phyloP scores from a whole-genome alignment of 768 basidiomycete species.

The Podaxis sp. region DNA sequence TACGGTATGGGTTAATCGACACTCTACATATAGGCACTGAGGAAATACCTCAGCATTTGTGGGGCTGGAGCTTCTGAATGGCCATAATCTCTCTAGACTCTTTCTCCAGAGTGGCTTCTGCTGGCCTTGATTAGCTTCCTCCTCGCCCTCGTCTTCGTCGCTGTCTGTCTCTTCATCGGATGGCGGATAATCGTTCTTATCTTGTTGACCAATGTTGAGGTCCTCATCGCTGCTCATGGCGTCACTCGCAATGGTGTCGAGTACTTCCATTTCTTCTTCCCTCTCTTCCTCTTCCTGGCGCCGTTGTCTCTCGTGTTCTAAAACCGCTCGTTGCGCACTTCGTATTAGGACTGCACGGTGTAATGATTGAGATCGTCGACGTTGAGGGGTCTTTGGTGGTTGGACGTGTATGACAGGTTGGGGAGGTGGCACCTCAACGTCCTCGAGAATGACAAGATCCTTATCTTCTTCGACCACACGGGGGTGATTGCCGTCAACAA shows the following conservation, averaged over 20 bases:
- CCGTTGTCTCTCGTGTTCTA: slow-evolving; percentile 49
- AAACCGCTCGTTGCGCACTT: slow-evolving; percentile 61
- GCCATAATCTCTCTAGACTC: slow-evolving; percentile 44
- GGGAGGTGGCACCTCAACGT: slow-evolving; percentile 40
- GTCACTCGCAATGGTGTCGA: slow-evolving; percentile 39
- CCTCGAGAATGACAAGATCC: slow-evolving; percentile 73
- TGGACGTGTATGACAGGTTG: slow-evolving; percentile 21
- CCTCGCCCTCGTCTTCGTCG: slow-evolving; percentile 23
- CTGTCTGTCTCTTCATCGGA: slow-evolving; percentile 21
- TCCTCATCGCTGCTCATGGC: slow-evolving; percentile 25
- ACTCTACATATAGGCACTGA: neutral
- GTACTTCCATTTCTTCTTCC: slow-evolving; percentile 51
- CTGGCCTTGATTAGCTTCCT: slow-evolving; percentile 25
- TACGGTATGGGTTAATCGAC: slow-evolving; percentile 5
- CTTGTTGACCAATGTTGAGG: slow-evolving; percentile 23
- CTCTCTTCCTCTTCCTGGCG: slow-evolving; percentile 51
- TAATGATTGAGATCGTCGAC: slow-evolving; percentile 40
- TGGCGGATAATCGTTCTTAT: slow-evolving; percentile 21
- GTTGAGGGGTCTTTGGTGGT: slow-evolving; percentile 35
- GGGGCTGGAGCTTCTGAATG: slow-evolving; percentile 29
- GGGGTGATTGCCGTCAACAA: slow-evolving; percentile 67
- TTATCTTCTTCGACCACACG: slow-evolving; percentile 68
- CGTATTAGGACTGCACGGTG: slow-evolving; percentile 72
- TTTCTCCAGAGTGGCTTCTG: slow-evolving; percentile 42
- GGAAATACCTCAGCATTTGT: slow-evolving; percentile 24